Base-by-base conservation (phyloP, 352 stramenopile genomes). In the Globisporangium alternatum region DNA sequence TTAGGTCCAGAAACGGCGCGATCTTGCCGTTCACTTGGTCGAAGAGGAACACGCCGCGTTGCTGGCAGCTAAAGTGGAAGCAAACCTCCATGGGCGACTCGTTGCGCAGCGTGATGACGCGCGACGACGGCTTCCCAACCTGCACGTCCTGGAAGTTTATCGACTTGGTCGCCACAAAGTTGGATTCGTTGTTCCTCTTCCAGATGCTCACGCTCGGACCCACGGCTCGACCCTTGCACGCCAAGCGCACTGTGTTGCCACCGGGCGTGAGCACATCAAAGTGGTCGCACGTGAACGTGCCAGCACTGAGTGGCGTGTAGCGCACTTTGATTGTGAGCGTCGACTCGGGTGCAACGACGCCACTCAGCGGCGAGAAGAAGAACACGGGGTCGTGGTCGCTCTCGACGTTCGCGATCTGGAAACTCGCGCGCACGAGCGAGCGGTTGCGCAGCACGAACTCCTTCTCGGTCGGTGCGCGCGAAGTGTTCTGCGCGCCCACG, bases 131-230 rank as follows among this genome's bases (percentile, higher is more conserved):
- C 8, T 76, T 68, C 17, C 80, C 83, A 13, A 96, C 80, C 7
- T 78, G 59, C 8, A 97, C 79, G 60, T 98, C 90, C 1, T 93
- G 76, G 69, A 98, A 98, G 61, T 97, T 97, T 31, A 98, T 61
- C 0, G 87, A 97, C 22, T 74, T 72, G 22, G 86, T 91, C 10
- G 45, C 53, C 10, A 92, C 78, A 15, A 91, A 85, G 56, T 91
- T 93, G 12, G 83, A 75, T 56, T 83, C 82, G 19, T 75, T 62
- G 60, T 88, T 91, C 68, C 96, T 95, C 52, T 91, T 91, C 83
- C 83, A 95, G 22, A 97, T 58, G 22, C 78, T 93, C 43, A 96
- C 61, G 0, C 51, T 60, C 1, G 83, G 86, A 0, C 83, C 87
- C n/a, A 81, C 74, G 1, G 78, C 89, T 49, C 78, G 69, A 21